These are phyloP conservation scores for Dipteronia dyeriana DNA, from an alignment of 345 rosid species.

Conservation along the genomic window DNA sequence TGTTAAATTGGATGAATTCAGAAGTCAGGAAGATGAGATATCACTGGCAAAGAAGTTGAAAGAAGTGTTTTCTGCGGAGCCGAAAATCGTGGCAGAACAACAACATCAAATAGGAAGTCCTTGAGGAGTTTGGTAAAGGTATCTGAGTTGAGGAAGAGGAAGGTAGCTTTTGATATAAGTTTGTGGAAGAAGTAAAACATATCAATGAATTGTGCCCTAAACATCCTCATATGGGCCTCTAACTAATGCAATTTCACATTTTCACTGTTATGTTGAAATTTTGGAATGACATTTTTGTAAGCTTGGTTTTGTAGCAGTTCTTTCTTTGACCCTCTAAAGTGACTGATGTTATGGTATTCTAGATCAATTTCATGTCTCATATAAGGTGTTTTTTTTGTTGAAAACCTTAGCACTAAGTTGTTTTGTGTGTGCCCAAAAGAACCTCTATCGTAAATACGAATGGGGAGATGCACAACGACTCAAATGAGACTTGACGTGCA, in stretches of 20 bases:
- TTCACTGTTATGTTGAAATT: background rate
- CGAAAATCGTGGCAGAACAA: conserved; percentile 22
- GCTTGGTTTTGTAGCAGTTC: too few relatives aligned
- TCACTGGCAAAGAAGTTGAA: conserved; percentile 31
- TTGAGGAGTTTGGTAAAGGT: background rate
- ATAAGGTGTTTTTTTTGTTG: too few relatives aligned
- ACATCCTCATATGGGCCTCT: conserved; percentile 13
- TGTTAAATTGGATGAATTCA: conserved; percentile 49
- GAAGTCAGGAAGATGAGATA: conserved; percentile 27
- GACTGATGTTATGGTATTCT: too few relatives aligned
- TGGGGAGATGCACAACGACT: too few relatives aligned
- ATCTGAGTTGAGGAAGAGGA: background rate
- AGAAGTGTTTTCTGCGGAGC: conserved; percentile 22
- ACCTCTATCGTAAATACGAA: too few relatives aligned
- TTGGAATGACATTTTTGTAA: background rate
- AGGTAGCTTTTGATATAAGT: background rate
- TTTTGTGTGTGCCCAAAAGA: too few relatives aligned
- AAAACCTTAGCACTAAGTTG: too few relatives aligned
- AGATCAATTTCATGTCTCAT: too few relatives aligned
- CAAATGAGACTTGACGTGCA: background rate
- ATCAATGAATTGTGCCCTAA: background rate
- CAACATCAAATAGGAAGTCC: conserved; percentile 8
- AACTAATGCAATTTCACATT: background rate
- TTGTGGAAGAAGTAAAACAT: background rate
- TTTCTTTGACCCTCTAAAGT: too few relatives aligned